A percentile compares a stretch with the other conserved stretches of the same genome.
Evolutionary conservation across 1,139 yeast species (phyloP).

Genomic region (Yamadazyma spencermartinsiae): DNA sequence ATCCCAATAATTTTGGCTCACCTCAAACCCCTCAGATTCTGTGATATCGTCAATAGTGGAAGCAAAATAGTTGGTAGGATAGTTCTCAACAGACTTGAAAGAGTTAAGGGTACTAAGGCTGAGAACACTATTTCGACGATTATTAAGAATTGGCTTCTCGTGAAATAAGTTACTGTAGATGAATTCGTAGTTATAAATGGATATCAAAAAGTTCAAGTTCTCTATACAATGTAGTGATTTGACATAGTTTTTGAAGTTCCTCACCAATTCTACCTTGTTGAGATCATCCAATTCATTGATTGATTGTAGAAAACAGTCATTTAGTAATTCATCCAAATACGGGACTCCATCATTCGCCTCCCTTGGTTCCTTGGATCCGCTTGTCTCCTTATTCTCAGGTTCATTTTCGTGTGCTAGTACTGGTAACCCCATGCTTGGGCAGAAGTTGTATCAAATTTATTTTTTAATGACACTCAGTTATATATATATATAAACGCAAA

Average conservation of each 20-base stretch:
- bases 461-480: no score
- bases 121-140: constrained; percentile 7
- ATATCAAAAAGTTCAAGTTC: constrained; percentile 45
- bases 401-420: no score
- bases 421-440: no score
- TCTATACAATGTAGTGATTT: constrained; percentile 42
- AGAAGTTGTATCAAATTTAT: no score
- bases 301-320: constrained; percentile 26
- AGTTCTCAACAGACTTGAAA: constrained; percentile 20
- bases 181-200: constrained; percentile 46
- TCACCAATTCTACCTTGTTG: constrained; percentile 16
- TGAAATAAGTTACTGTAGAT: constrained; percentile 13
- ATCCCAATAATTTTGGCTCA: constrained; percentile 26
- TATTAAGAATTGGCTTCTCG: constrained; percentile 5
- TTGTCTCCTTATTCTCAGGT: neutral
- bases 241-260: constrained; percentile 22
- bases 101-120: constrained; percentile 10
- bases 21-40: neutral
- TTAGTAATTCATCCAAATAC: constrained; percentile 26
- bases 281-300: constrained; percentile 20
- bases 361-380: neutral
- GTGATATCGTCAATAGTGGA: constrained; percentile 37
- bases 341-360: constrained; percentile 12
- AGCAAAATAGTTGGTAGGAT: constrained; percentile 29
- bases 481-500: neutral